A percentile compares a stretch with the other conserved stretches of the same genome.
Conservation (phyloP, 768 basidiomycete genomes). For the Tephrocybe sp. region DNA sequence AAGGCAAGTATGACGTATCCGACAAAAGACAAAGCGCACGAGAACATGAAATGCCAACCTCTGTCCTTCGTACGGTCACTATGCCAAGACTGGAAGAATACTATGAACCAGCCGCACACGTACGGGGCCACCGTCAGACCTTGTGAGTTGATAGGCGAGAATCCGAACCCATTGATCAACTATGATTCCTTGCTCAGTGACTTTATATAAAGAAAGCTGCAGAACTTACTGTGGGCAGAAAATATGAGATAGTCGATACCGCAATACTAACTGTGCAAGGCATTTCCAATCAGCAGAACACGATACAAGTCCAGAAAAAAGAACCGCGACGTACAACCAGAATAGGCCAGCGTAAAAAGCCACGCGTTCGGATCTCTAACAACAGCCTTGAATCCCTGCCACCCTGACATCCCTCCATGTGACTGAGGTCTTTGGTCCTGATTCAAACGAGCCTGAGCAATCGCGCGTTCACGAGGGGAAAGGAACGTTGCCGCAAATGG, state of each 20-base stretch:
- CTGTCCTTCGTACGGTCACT: conserved; percentile 54
- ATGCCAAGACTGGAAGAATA: conserved; percentile 54
- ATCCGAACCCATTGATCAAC: conserved; percentile 58
- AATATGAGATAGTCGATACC: conserved; percentile 59
- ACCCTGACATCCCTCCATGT: conserved; percentile 59
- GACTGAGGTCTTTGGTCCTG: conserved; percentile 56
- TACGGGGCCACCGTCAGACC: conserved; percentile 61
- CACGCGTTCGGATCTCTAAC: conserved; percentile 50
- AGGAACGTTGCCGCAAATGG: conserved; percentile 56
- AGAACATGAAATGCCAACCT: conserved; percentile 54
- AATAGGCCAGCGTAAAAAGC: conserved; percentile 51
- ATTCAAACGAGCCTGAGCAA: conserved; percentile 55
- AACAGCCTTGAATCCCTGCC: conserved; percentile 53
- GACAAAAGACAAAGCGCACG: conserved; percentile 40
- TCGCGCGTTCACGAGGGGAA: conserved; percentile 51
- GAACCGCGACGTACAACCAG: conserved; percentile 52
- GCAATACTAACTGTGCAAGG: conserved; percentile 53
- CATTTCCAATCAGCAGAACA: too few species aligned
- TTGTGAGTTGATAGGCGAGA: conserved; percentile 55
- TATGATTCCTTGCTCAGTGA: conserved; percentile 14
- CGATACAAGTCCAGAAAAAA: too few species aligned
- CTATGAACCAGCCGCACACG: conserved; percentile 56
- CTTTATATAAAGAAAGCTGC: not conserved
- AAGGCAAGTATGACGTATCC: conserved; percentile 55
- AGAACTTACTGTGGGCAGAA: conserved; percentile 47